Conservation (phyloP, 2,329 filamentous ascomycete species). For the Apiospora saccharicola region DNA sequence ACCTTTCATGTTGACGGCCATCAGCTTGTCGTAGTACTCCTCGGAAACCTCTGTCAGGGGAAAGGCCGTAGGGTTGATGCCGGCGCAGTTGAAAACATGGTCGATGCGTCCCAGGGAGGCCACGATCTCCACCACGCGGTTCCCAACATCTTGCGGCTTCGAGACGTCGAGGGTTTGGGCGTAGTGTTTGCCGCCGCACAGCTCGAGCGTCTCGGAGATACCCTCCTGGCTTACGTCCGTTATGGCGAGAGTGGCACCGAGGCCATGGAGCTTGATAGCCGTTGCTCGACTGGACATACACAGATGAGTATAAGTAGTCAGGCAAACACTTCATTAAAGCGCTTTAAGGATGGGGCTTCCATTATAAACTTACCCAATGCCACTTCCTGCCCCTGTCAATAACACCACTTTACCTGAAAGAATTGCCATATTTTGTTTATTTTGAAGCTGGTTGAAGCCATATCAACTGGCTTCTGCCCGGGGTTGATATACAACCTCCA, state of each 20-base stretch:
- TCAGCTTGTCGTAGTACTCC: slow-evolving; percentile 54
- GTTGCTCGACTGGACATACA: slow-evolving; percentile 32
- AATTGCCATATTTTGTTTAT: slow-evolving; percentile 3
- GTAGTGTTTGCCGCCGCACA: slow-evolving; percentile 11
- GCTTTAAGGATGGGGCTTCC: not conserved
- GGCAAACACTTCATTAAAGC: not conserved
- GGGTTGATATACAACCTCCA: slow-evolving; percentile 5
- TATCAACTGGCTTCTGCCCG: not conserved
- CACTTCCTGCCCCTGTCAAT: slow-evolving; percentile 29
- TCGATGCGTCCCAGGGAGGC: slow-evolving; percentile 39
- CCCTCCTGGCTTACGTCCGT: slow-evolving; percentile 38
- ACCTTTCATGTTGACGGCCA: slow-evolving; percentile 54
- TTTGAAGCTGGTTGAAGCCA: not conserved
- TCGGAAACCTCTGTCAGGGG: slow-evolving; percentile 50
- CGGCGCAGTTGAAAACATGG: slow-evolving; percentile 51
- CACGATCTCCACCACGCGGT: slow-evolving; percentile 35
- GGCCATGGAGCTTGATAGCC: slow-evolving; percentile 35
- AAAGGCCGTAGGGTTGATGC: slow-evolving; percentile 54
- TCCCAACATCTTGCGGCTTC: slow-evolving; percentile 34
- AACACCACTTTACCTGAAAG: slow-evolving; percentile 24
- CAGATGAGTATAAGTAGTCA: not conserved
- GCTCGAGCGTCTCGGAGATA: slow-evolving; percentile 25
- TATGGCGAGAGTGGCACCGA: slow-evolving; percentile 38
- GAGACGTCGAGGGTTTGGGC: slow-evolving; percentile 41
- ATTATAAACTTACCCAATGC: slow-evolving; percentile 26